Evolutionary conservation across 768 basidiomycete genomes (phyloP), one percentile per base, ranked within the genome.

Genomic region (Termitomyces sp.): DNA sequence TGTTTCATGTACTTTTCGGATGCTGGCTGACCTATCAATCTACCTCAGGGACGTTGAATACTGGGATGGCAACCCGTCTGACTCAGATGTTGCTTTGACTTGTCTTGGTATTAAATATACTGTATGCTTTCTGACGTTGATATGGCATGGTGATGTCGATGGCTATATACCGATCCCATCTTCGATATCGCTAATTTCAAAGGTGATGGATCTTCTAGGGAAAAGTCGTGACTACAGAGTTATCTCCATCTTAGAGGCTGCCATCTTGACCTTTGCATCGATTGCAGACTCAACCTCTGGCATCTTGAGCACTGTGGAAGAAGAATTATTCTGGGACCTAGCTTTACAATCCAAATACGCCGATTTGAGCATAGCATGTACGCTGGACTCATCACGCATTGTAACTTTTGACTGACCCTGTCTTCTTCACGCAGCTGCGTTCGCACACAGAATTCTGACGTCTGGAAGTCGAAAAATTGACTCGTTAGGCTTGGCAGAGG

Each of bases 401-500:
- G 18, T 22, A 18, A 26, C 13, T 28, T 30, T 44, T 26, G 33
- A 57, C 26, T 41, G 38, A 46, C 24, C 46, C 51, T 14, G n/a
- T 55, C n/a, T n/a, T 16, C 18, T 52, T 35, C 20, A 24, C 41
- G 47, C 38, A 85, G 84, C 78, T 56, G 73, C 77, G 2, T 73
- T 84, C 61, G 72, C 84, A 5, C 59, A 73, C 28, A 80, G 78
- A 60, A 66, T 83, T 47, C 52, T 73, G 4, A 66, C 70, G 5
- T 66, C 65, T 5, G 54, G 60, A 2, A 52, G 22, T 30, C 52
- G 62, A 33, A 51, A 57, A 0, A 66, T 66, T 43, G 76, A 76
- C 51, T 60, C 76, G 2, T 65, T 84, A 32, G 67, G 70, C 40
- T 71, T 71, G 56, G 70, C 76, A 10, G 85, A 87, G 64, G 75